Base-by-base conservation (phyloP, 805 yeast species). In the Starmerella sp. region DNA sequence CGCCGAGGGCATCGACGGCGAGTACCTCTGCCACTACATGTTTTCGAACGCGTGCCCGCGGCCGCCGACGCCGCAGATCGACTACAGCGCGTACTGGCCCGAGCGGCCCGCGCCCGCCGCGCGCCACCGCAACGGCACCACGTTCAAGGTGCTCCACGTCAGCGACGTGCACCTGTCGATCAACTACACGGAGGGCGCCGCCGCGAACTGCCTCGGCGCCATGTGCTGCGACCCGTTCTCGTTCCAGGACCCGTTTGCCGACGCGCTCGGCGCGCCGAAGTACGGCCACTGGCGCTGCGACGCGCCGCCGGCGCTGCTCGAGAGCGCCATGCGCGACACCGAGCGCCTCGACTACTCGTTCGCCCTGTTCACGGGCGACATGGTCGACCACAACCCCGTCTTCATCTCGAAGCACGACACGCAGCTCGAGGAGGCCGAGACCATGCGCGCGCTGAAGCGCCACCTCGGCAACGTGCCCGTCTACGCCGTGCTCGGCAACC, bases 321-420 rank as follows among this genome's bases (percentile, higher is more conserved):
- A 82, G 65, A 77, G 77, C 59, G 76, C 85, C 10, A 68, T 83
- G 65, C 70, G 71, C 51, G 69, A 77, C 30, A 71, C 78, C 2
- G 41, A 49, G 7, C 39, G 47, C 15, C 28, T 28, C 6, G 67
- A 72, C 17, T 82, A 76, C 61, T 83, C 81, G 52, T 83, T 83
- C 63, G 75, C 83, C 2, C 67, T 83, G 39, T 83, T 83, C 72
- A 83, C 88, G 5, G 89, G 89, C 54, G 90, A 83, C 63, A 72
- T 82, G 65, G 83, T 83, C 53, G 88, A 83, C 65, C 90, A 83
- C 63, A 79, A 76, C 54, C 63, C 71, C 11, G 72, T 74, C 48
- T 73, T 76, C 62, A 76, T 76, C 48, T 72, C 77, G 46, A 67
- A 65, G 58, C 74, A 79, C 46, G 71, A 73, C 59, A 77, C 83